Evolutionary conservation across 495 filamentous ascomycete genomes (phyloP), one percentile per base, ranked within the genome.

Genomic region (Hyphodiscus hymeniophilus): DNA sequence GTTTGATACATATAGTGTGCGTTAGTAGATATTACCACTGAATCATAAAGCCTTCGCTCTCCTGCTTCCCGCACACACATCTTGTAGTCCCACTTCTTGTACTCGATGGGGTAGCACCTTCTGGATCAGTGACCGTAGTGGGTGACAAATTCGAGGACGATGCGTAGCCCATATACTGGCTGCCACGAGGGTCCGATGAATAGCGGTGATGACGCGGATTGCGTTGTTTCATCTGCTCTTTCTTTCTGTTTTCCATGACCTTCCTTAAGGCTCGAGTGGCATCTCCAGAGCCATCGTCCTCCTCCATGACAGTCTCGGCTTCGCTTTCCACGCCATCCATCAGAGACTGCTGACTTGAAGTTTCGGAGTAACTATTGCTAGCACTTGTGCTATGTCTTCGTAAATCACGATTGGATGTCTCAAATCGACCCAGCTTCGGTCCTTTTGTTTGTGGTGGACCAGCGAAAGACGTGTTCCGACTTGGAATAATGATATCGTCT

Each of bases 41-140:
- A 54, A 95, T 81, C 82, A 94, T 82, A 42, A 85, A 74, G 48
- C 77, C 81, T 47, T 81, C 79, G 48, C 79, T 77, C 17, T 82
- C 74, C 48, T 75, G 67, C 30, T 77, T 77, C 49, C 74, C 71
- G 66, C 88, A 94, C 17, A 89, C 66, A 58, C 89, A 95, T 45
- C 87, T 76, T 3, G 87, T 84, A 13, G 63, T 61, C 3, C 72
- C 76, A 51, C 64, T 71, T 45, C 73, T 74, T 33, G 68, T 76
- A 66, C 64, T 79, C 51, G 75, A 81, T 1, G 85, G 85, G 0
- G 80, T 89, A 12, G 73, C 71, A 41, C 83, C 59, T 52, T 81
- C 80, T 11, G 76, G 74, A 42, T 87, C 83, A 16, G 77, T 85
- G 52, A 80, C 61, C 8, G 79, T 83, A 3, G 79, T 81, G 7